Evolutionary conservation across 2,329 filamentous ascomycete species (phyloP), one percentile per base, ranked within the genome.

Genomic region (Arachnopeziza araneosa): DNA sequence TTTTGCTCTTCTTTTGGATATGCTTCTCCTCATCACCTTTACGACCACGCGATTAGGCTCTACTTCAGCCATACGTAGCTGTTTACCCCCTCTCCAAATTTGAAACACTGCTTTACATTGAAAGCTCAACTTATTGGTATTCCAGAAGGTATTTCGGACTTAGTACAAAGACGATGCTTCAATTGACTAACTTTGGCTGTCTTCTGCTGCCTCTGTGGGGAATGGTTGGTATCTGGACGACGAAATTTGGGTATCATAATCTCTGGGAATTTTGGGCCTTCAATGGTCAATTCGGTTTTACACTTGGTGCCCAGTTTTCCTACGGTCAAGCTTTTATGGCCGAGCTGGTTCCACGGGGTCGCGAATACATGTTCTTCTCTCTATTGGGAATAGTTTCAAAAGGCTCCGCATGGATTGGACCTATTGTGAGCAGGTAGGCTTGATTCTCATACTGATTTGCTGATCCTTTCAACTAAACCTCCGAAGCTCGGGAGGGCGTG

Each of bases 221-320:
- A 9, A 69, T 69, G 64, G 56, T 70, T 32, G 70, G 70, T 9
- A 70, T 72, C 50, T 71, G 69, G 69, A 70, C 69, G 0, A 60
- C 58, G 7, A 68, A 68, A 52, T 58, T 70, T 24, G 70, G 70
- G 23, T 70, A 64, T 36, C 70, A 72, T 49, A 70, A 71, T 22
- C 52, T 67, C 19, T 70, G 70, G 69, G 70, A 72, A 36, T 71
- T 72, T 54, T 72, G 70, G 70, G 49, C 70, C n/a, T 71, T 69
- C 53, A 60, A 63, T 32, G 66, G 64, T 10, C 61, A 64, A 24
- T 71, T 62, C 24, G 69, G 70, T n/a, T 60, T 70, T 19, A 68
- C 65, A 1, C 24, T 69, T 1, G 70, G 69, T 5, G 60, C 66
- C 5, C 68, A 71, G 51, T 71, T 68, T 49, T 67, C 68, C 8